Evolutionary conservation across 1,284 basidiomycete species (phyloP), one percentile per base, ranked within the genome.

Genomic region (Tilletia caries): DNA sequence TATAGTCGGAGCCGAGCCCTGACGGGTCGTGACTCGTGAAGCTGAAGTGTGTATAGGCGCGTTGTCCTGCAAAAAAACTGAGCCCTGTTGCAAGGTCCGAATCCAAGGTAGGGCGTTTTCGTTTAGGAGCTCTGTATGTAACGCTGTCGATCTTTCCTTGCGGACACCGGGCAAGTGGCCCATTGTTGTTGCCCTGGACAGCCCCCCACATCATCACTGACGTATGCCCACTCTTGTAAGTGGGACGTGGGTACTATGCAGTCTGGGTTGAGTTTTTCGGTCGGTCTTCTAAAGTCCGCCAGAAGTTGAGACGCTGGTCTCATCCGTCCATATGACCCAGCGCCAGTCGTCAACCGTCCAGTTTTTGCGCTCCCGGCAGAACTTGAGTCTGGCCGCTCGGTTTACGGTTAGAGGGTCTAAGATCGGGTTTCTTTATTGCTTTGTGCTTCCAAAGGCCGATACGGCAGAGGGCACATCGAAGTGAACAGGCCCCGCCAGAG

Each of bases 271-370:
- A 54, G 52, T 29, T 23, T 25, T 29, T 54, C 25, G n/a, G 12
- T 13, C 3, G 52, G 23, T 54, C 52, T 25, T 23, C 52, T 54
- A 27, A 41, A 41, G 37, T 13, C 52, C 52, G 52, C 52, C 52
- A 13, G 12, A 25, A 13, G 52, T 54, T 25, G 25, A 54, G 4
- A 54, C 25, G 25, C 25, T 27, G 25, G 52, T 54, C 27, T 54
- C 52, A 15, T 54, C 52, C 52, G 52, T 54, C 52, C 52, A 54
- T 3, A 54, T 29, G 52, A 54, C 52, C 52, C 29, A 15, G 13
- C 52, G 52, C 52, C 52, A 54, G 23, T 54, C 52, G 3, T n/a
- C 52, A 23, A 54, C 52, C n/a, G 52, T 54, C 52, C 23, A 54
- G 52, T 54, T 13, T 29, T 23, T 18, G 52, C 27, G 52, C 52